Conservation (phyloP, 2,329 filamentous ascomycete genomes). For the Colletotrichum musicola region DNA sequence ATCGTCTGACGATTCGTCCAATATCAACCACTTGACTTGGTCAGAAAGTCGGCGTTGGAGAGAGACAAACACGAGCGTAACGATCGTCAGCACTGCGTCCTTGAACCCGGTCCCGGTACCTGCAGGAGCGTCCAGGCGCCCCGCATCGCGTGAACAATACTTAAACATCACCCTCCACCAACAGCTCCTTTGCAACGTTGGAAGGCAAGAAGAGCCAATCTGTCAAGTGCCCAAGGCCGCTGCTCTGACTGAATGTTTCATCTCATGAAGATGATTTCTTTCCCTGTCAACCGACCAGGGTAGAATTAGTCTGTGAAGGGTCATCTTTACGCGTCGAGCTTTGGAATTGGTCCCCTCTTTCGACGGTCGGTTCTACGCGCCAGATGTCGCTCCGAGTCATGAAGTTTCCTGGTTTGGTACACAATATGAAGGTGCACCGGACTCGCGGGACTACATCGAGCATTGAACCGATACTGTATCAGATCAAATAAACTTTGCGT, state of each 20-base stretch:
- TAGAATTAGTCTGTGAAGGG: neutral
- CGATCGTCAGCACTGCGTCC: constrained; percentile 29
- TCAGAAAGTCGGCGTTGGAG: constrained; percentile 19
- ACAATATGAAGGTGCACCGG: neutral
- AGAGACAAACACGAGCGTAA: constrained; percentile 17
- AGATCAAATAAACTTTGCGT: constrained; percentile 22
- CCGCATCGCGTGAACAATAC: constrained; percentile 4
- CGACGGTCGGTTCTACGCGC: neutral
- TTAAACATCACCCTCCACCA: neutral
- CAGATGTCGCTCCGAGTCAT: constrained; percentile 6
- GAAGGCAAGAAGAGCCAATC: neutral
- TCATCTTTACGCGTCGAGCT: neutral
- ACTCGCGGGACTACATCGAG: neutral
- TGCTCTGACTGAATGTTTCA: neutral
- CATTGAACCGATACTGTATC: neutral
- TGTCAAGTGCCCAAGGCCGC: neutral
- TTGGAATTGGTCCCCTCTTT: neutral
- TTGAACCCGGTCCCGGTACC: neutral
- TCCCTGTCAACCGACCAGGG: neutral
- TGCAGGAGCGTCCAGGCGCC: neutral
- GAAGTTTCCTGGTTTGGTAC: neutral
- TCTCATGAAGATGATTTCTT: neutral
- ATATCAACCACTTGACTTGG: constrained; percentile 21
- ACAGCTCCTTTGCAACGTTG: constrained; percentile 5
- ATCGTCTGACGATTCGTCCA: neutral